Evolutionary conservation across 2,329 filamentous ascomycete genomes (phyloP).

Genomic region (Aureobasidium musti): DNA sequence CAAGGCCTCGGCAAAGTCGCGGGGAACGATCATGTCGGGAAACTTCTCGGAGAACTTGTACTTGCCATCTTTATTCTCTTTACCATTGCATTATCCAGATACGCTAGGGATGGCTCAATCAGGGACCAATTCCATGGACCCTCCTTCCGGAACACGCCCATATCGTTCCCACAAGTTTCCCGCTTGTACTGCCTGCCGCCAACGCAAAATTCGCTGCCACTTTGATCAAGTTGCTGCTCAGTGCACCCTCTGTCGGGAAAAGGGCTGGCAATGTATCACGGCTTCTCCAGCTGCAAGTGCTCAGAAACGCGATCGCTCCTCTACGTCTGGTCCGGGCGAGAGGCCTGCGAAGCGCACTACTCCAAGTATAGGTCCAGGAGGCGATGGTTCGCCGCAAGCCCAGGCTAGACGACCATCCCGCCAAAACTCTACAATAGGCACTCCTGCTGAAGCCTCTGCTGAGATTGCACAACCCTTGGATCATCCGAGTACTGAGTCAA

Average conservation of each 20-base stretch:
- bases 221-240: slow-evolving; percentile 38
- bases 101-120: neutral
- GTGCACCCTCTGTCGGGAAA: slow-evolving; percentile 27
- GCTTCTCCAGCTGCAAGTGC: slow-evolving; percentile 9
- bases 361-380: neutral
- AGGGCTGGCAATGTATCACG: slow-evolving; percentile 17
- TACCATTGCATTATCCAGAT: neutral
- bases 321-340: neutral
- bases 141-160: slow-evolving; percentile 35
- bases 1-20: slow-evolving; percentile 6
- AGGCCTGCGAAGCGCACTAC: neutral
- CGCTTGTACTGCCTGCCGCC: slow-evolving; percentile 47
- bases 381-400: neutral
- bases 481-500: slow-evolving; percentile 19
- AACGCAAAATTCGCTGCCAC: slow-evolving; percentile 47
- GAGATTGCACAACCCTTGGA: slow-evolving; percentile 17
- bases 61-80: neutral
- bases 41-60: slow-evolving; percentile 8
- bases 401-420: neutral
- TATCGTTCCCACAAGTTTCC: slow-evolving; percentile 49
- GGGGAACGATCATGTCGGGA: slow-evolving; percentile 18
- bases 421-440: slow-evolving; percentile 1
- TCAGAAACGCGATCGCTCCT: slow-evolving; percentile 4
- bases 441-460: slow-evolving; percentile 5
- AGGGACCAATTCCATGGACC: neutral